phyloP scores from a whole-genome alignment of 129 eudicot species.

The carrot (Daucus carota) region DH1_v3.0 NC_030384.2:49657501-49658000 shows the following conservation, averaged over 20 bases:
- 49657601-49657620: neutral
- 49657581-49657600: neutral
- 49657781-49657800: conserved; percentile 42
- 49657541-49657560: neutral
- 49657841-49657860: conserved; percentile 81
- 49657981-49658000: conserved; percentile 78
- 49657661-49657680: neutral
- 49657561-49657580: neutral
- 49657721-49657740: conserved; percentile 67
- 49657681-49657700: neutral
- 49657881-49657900: conserved; percentile 51
- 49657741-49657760: conserved; percentile 56
- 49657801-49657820: conserved; percentile 78
- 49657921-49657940: conserved; percentile 51
- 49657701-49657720: conserved; percentile 10
- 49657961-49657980: conserved; percentile 79
- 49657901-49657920: conserved; percentile 62
- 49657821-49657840: conserved; percentile 46
- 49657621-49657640: neutral
- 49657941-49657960: conserved; percentile 67
- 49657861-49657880: conserved; percentile 64
- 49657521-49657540: neutral
- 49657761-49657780: conserved; percentile 39
- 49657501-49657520: neutral
- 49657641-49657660: neutral